Evolutionary conservation across 768 basidiomycete genomes (phyloP), one percentile per base, ranked within the genome.

Genomic region (Sutorius australiensis): DNA sequence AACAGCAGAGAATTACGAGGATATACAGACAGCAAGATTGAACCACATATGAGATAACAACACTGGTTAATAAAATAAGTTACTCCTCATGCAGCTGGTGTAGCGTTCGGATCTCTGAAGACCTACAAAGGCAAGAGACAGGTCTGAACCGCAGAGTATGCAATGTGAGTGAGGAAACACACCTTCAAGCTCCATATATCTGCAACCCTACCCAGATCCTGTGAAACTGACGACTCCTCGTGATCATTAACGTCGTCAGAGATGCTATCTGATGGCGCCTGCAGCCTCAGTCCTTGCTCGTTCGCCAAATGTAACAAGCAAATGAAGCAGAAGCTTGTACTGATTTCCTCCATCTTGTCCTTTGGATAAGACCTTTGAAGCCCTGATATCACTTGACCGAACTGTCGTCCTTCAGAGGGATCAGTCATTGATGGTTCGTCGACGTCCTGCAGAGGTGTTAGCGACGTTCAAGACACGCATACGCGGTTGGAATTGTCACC

Each of bases 261-360:
- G 63, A 61, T 31, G 68, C 67, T 81, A 32, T 14, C 57, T 31
- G 73, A 60, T 13, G 74, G 62, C 42, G 82, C 71, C 69, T 85
- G 88, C 33, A 99, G 80, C 65, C 87, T 89, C 45, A 98, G 77
- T 2, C 95, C 97, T 63, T 92, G 89, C 72, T 98, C 97, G 67
- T 99, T 98, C 16, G 95, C 95, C 40, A 98, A 73, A 74, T 98
- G 97, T 16, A 99, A 75, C 24, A 98, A 75, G 65, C 97, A 98
- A 68, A 98, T 99, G 76, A 98, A 99, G 69, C 95, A 98, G 83
- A 95, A 98, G 58, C 92, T 95, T 14, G 97, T 98, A 68, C 94
- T 97, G 66, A 98, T 97, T 58, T 99, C 97, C 37, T 88, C 88
- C 87, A 98, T 89, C 75, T 95, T 98, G 39, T 98, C 95, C 53